Evolutionary conservation across 1,139 yeast genomes (phyloP), one percentile per base, ranked within the genome.

Genomic region (Yarrowia galli): DNA sequence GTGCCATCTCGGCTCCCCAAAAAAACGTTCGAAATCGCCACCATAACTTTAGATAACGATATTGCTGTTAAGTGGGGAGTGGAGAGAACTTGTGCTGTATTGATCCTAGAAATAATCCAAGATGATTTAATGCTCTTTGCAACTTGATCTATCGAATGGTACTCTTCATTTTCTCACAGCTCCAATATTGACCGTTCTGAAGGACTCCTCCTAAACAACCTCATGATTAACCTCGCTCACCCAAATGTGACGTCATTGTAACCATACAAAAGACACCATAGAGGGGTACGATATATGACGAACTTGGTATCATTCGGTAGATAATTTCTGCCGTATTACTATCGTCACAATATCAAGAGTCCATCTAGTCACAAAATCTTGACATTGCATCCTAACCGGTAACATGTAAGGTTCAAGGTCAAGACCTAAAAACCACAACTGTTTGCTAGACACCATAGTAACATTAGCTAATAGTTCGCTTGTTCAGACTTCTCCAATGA

Each of bases 21-120:
- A 18, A 42, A 13, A 0, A 5, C 6, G 16, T 22, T n/a, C 51
- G 25, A 23, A 16, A 20, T 51, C 20, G 58, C 58, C 58, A 51
- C 58, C 22, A 15, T 51, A 51, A 51, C 58, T 51, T 51, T 51
- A 51, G 58, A 51, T 51, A 51, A 51, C 58, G 58, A 51, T 49
- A 35, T 51, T 51, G 58, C 58, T 51, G 25, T 32, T 48, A 2
- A 8, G 8, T 9, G 53, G n/a, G 22, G 22, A 48, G 22, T n/a
- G 16, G 1, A 12, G 18, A 16, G 6, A 16, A 46, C 18, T 23
- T 3, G 10, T 5, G 6, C 10, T 0, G 1, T 23, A 25, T 15
- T 7, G 6, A 6, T 7, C 7, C 16, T 15, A 15, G 13, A 7
- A 15, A 6, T 5, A 23, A 3, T 8, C 6, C 7, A 46, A 23